A percentile compares a stretch with the other conserved stretches of the same genome.
These are phyloP conservation scores for Komagataella ulmi DNA, from an alignment of 805 yeast genomes.

Conservation along the genomic window DNA sequence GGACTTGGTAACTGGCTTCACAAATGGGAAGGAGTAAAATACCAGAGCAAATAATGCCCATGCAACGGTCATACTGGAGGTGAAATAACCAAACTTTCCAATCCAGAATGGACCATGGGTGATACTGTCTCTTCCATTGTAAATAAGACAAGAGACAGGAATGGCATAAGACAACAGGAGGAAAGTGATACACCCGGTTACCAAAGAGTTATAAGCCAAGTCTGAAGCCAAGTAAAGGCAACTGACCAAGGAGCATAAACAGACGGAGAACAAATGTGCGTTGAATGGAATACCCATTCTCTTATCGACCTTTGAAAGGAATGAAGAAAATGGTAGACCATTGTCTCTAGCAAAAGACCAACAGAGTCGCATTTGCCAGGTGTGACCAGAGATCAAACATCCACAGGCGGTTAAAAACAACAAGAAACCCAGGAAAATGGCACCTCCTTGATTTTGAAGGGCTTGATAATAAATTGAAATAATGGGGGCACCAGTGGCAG, in stretches of 20 bases:
- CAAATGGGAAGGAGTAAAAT: constrained; percentile 53
- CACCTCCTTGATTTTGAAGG: constrained; percentile 36
- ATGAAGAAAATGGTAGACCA: constrained; percentile 41
- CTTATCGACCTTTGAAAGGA: constrained; percentile 33
- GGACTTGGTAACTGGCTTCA: constrained; percentile 44
- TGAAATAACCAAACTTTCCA: constrained; percentile 37
- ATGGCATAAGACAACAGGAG: constrained; percentile 43
- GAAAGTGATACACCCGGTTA: constrained; percentile 47
- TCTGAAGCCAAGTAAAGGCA: constrained; percentile 53
- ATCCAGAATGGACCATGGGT: constrained; percentile 58
- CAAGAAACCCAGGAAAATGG: constrained; percentile 33
- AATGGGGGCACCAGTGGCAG: constrained; percentile 50
- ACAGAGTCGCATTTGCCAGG: constrained; percentile 56
- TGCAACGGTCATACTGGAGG: constrained; percentile 33
- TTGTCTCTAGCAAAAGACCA: constrained; percentile 62
- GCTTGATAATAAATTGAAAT: constrained; percentile 52
- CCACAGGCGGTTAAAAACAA: constrained; percentile 41
- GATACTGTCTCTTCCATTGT: constrained; percentile 36
- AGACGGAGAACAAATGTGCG: constrained; percentile 43
- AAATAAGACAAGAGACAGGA: constrained; percentile 34
- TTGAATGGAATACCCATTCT: constrained; percentile 40
- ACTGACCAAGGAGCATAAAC: constrained; percentile 40
- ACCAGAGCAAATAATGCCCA: constrained; percentile 51
- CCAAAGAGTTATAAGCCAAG: constrained; percentile 55
- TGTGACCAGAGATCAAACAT: constrained; percentile 46